phyloP scores from a whole-genome alignment of 2,329 filamentous ascomycete genomes.

The Laburnicola sp. region DNA sequence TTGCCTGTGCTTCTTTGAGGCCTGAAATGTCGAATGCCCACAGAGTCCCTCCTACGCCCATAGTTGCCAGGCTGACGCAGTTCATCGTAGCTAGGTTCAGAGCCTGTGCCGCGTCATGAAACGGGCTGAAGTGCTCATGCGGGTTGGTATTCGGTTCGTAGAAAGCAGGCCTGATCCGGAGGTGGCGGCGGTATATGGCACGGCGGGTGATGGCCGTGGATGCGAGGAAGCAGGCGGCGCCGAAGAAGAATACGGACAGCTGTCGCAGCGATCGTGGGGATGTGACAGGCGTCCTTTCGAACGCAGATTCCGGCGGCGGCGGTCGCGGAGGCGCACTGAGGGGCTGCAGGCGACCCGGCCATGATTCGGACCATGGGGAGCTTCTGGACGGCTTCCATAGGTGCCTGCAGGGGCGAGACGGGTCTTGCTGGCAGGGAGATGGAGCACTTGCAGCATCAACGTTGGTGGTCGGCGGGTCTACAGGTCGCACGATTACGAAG shows the following conservation, averaged over 20 bases:
- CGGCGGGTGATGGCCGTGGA: conserved; percentile 67
- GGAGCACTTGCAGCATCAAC: conserved; percentile 23
- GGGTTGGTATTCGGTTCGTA: conserved; percentile 63
- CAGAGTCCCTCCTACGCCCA: conserved; percentile 71
- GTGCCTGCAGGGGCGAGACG: conserved; percentile 8
- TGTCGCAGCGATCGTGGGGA: conserved; percentile 62
- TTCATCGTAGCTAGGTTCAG: conserved; percentile 87
- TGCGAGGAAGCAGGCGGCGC: conserved; percentile 73
- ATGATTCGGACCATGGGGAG: conserved; percentile 27
- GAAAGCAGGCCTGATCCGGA: conserved; percentile 68
- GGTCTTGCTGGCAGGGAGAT: conserved; percentile 17
- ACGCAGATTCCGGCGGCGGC: conserved; percentile 23
- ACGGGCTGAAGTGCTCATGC: conserved; percentile 60
- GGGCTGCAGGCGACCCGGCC: conserved; percentile 24
- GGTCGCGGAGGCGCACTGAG: conserved; percentile 21
- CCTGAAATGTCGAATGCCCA: conserved; percentile 74
- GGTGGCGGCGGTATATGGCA: conserved; percentile 65
- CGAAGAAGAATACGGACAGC: conserved; percentile 71
- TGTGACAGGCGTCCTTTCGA: conserved; percentile 41
- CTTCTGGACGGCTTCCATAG: conserved; percentile 30
- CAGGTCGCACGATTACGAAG: conserved; percentile 17
- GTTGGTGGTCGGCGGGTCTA: not conserved
- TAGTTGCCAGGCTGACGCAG: conserved; percentile 73
- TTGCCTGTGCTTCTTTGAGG: conserved; percentile 59
- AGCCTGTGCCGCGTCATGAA: conserved; percentile 77